Conservation (phyloP, 345 rosid species). For the Rhodamnia argentea region DNA sequence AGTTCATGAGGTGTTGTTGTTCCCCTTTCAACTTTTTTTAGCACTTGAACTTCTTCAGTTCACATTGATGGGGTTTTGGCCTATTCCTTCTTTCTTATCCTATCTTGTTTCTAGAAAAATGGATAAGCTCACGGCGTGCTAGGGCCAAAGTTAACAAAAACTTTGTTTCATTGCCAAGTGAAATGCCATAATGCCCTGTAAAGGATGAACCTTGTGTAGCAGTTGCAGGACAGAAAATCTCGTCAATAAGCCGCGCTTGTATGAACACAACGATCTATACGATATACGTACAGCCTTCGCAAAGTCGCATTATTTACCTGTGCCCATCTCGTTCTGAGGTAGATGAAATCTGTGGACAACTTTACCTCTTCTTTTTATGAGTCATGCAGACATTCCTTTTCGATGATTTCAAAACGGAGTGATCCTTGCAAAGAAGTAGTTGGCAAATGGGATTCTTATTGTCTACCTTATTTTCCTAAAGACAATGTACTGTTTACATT, state of each 20-base stretch:
- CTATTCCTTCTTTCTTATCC: background rate
- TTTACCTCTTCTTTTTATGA: background rate
- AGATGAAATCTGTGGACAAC: background rate
- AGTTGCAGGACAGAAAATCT: background rate
- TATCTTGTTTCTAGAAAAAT: background rate
- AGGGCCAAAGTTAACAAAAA: background rate
- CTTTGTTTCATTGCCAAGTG: background rate
- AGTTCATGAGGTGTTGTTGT: background rate
- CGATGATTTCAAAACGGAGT: background rate
- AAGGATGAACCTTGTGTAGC: background rate
- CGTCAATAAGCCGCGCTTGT: background rate
- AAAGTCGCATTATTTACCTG: background rate
- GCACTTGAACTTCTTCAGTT: background rate
- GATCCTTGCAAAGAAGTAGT: background rate
- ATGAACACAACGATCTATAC: background rate
- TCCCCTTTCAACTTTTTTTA: background rate
- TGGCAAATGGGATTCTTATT: background rate
- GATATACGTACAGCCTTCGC: background rate
- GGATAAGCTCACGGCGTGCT: background rate
- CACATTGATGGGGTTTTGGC: background rate
- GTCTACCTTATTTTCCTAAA: background rate
- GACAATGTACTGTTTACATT: background rate
- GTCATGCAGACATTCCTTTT: background rate
- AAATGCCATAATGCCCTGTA: background rate
- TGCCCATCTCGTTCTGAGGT: background rate